Percentiles rank a stretch among this genome's conserved stretches.
These are phyloP conservation scores for Boletus coccyginus DNA, from an alignment of 768 basidiomycete genomes.

Conservation along the genomic window DNA sequence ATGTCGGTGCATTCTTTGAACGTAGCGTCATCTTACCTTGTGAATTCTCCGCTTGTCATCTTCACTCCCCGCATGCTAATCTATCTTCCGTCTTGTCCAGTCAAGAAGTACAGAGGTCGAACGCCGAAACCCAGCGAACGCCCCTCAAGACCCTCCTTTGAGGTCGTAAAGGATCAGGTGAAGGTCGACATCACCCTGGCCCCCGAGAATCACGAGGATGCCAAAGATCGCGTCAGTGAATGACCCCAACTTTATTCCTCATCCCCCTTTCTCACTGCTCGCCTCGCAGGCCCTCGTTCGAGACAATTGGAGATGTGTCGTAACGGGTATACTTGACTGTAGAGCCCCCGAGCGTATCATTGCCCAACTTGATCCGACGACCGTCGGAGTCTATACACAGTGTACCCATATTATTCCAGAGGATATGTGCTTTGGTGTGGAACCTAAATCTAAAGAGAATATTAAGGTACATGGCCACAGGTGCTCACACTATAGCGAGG, in stretches of 20 bases:
- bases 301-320: constrained; percentile 35
- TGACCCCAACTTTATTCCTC: neutral
- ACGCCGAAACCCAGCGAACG: constrained; percentile 19
- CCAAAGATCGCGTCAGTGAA: constrained; percentile 3
- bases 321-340: constrained; percentile 28
- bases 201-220: neutral
- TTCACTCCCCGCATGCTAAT: neutral
- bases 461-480: neutral
- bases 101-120: constrained; percentile 13
- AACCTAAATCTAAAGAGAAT: neutral
- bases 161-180: neutral
- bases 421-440: neutral
- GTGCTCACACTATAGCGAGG: neutral
- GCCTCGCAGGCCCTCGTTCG: constrained; percentile 33
- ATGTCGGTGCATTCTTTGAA: constrained; percentile 5
- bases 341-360: neutral
- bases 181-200: neutral
- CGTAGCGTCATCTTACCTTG: constrained; percentile 1
- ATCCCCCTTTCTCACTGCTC: neutral
- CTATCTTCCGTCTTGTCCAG: neutral
- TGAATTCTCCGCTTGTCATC: neutral
- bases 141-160: constrained; percentile 18
- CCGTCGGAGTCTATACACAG: neutral
- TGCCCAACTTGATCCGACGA: neutral
- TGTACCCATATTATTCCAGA: constrained; percentile 7